Conservation (phyloP, 768 basidiomycete species). For the Boletus rufocinnamomeus region DNA sequence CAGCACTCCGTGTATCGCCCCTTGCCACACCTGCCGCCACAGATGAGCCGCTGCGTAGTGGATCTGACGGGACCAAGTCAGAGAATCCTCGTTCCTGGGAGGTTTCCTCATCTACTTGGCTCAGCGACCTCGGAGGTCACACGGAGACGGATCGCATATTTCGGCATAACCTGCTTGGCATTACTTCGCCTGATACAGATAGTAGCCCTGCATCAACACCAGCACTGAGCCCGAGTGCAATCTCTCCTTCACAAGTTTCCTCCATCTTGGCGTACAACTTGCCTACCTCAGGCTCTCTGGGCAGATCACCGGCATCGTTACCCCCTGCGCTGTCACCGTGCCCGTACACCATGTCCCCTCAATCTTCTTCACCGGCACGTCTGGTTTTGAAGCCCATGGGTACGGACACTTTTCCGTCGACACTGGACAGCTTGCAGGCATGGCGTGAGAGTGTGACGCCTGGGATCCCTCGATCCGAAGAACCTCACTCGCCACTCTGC, state of each 20-base stretch:
- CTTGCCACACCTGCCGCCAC: slow-evolving; percentile 10
- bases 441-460: slow-evolving; percentile 30
- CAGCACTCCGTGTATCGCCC: slow-evolving; percentile 15
- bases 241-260: slow-evolving; percentile 23
- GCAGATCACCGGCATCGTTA: slow-evolving; percentile 19
- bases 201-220: slow-evolving; percentile 29
- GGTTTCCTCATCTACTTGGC: slow-evolving; percentile 31
- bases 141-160: slow-evolving; percentile 37
- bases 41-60: slow-evolving; percentile 7
- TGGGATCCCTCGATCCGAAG: slow-evolving; percentile 23
- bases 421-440: slow-evolving; percentile 29
- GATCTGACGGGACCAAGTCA: slow-evolving; percentile 8
- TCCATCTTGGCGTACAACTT: slow-evolving; percentile 16
- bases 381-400: slow-evolving; percentile 30
- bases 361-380: slow-evolving; percentile 15
- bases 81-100: slow-evolving; percentile 25
- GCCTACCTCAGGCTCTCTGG: slow-evolving; percentile 11
- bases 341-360: slow-evolving; percentile 17
- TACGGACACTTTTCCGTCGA: slow-evolving; percentile 36
- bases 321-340: slow-evolving; percentile 15
- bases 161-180: slow-evolving; percentile 23
- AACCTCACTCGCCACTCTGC: slow-evolving; percentile 12
- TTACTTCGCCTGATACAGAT: slow-evolving; percentile 16
- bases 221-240: slow-evolving; percentile 24
- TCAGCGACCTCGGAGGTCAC: slow-evolving; percentile 34